Conservation (phyloP, 768 basidiomycete species). For the Psilocybe cyanescens region DNA sequence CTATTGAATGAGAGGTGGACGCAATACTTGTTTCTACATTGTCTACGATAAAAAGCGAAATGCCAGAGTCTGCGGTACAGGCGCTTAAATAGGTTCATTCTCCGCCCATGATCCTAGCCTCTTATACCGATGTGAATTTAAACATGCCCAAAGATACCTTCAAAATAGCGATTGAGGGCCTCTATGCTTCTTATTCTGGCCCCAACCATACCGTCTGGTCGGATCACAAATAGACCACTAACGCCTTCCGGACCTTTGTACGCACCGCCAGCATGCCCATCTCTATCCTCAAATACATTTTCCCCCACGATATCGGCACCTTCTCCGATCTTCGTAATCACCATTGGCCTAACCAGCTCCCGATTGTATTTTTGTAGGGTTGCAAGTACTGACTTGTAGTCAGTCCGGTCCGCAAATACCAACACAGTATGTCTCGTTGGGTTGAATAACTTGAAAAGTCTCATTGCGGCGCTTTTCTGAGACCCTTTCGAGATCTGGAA, state of each 20-base stretch:
- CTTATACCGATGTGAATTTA: too few relatives aligned
- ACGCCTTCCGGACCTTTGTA: neutral
- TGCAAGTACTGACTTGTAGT: neutral
- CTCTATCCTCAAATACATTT: neutral
- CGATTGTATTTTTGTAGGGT: too few relatives aligned
- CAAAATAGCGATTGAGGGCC: slow-evolving; percentile 8
- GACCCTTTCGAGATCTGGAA: neutral
- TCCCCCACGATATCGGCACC: too few relatives aligned
- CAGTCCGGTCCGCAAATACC: neutral
- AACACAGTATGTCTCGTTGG: neutral
- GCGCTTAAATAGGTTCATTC: too few relatives aligned
- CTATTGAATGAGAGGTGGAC: too few relatives aligned
- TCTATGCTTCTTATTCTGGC: slow-evolving; percentile 4
- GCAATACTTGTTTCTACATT: too few relatives aligned
- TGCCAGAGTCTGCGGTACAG: too few relatives aligned
- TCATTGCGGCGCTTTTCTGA: neutral
- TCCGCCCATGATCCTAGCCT: too few relatives aligned
- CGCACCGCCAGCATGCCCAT: neutral
- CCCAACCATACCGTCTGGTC: slow-evolving; percentile 13
- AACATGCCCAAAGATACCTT: neutral
- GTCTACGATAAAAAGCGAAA: too few relatives aligned
- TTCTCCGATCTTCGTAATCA: too few relatives aligned
- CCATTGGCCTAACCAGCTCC: too few relatives aligned
- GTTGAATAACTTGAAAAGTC: neutral
- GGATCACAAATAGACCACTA: slow-evolving; percentile 9